These are phyloP conservation scores for Penicillium palitans DNA, from an alignment of 2,329 filamentous ascomycete genomes.

Conservation along the genomic window DNA sequence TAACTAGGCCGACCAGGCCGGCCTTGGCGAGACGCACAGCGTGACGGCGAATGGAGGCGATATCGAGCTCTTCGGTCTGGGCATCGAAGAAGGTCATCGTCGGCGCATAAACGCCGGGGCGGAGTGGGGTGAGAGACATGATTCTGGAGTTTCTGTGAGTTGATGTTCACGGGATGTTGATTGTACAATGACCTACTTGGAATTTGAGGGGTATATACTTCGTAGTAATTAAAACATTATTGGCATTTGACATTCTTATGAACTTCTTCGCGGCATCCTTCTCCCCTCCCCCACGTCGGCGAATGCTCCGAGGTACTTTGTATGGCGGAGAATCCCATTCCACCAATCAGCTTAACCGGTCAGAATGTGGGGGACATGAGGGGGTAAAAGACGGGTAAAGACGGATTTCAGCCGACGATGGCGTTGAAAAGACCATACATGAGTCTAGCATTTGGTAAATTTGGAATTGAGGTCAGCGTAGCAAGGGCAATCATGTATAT, in stretches of 20 bases:
- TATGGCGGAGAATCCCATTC: conserved; percentile 24
- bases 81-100: conserved; percentile 90
- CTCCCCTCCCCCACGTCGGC: conserved; percentile 26
- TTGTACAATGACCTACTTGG: not conserved
- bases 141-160: conserved; percentile 11
- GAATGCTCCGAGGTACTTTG: conserved; percentile 20
- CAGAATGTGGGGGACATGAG: conserved; percentile 22
- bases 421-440: not conserved
- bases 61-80: conserved; percentile 80
- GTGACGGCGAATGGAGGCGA: conserved; percentile 75
- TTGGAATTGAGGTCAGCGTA: not conserved
- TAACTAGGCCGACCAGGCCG: conserved; percentile 78
- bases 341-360: conserved; percentile 18
- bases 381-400: conserved; percentile 7
- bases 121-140: conserved; percentile 59
- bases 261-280: not conserved
- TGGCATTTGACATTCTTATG: conserved; percentile 8
- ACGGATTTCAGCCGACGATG: not conserved
- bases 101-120: conserved; percentile 81
- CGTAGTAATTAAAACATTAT: not conserved
- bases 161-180: not conserved
- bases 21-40: conserved; percentile 73
- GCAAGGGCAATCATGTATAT: not conserved
- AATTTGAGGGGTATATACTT: not conserved
- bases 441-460: not conserved